phyloP scores from a whole-genome alignment of 1,284 basidiomycete genomes.

The Leccinum laetum region DNA sequence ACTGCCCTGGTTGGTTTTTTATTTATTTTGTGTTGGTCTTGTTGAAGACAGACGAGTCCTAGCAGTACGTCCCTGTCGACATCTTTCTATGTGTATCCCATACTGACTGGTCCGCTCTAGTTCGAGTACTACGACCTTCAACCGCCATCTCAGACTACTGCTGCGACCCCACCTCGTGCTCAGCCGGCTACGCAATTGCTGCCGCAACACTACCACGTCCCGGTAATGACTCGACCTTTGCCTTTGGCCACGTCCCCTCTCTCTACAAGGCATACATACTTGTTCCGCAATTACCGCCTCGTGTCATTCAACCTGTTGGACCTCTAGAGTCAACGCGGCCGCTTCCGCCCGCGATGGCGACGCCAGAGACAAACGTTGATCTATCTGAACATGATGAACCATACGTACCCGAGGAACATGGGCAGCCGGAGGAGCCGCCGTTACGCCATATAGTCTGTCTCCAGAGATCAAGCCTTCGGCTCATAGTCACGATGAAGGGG shows the following conservation, averaged over 20 bases:
- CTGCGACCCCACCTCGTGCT: constrained; percentile 2
- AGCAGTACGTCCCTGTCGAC: neutral
- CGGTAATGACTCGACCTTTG: constrained; percentile 10
- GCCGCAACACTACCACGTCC: constrained; percentile 10
- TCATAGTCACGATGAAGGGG: constrained; percentile 24
- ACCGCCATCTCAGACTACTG: constrained; percentile 28
- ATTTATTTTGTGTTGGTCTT: constrained; percentile 77
- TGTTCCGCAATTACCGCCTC: constrained; percentile 7
- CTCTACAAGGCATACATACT: constrained; percentile 11
- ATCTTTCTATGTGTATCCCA: neutral
- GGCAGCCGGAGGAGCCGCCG: constrained; percentile 11
- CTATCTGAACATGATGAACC: constrained; percentile 6
- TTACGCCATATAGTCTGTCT: constrained; percentile 32
- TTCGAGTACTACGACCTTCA: constrained; percentile 48
- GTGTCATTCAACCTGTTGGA: no score
- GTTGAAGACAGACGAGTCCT: constrained; percentile 54
- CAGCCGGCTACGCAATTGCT: constrained; percentile 9
- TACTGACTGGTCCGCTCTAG: constrained; percentile 23
- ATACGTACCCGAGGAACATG: constrained; percentile 18
- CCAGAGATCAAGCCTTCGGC: constrained; percentile 14
- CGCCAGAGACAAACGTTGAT: no score
- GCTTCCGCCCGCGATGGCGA: no score
- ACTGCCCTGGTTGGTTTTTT: constrained; percentile 71
- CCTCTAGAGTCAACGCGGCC: no score
- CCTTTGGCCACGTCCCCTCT: constrained; percentile 15